Conservation (phyloP, 768 basidiomycete species). For the Rhodotorula kratochvilovae region DNA sequence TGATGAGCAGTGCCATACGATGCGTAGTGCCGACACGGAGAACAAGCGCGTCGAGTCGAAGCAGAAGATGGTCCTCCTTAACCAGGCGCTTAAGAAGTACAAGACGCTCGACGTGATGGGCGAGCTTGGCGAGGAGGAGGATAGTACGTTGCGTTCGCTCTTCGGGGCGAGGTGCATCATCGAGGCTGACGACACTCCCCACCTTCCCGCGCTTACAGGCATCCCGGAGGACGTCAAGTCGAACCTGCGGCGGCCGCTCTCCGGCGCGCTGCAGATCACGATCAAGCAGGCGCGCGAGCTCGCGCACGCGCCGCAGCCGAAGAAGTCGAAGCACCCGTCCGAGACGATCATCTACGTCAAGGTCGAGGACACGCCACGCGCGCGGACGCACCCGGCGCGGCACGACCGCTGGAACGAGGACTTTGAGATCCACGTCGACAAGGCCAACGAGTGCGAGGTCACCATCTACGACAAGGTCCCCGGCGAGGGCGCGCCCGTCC, state of each 20-base stretch:
- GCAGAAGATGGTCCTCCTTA: slow-evolving; percentile 88
- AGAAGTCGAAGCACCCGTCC: slow-evolving; percentile 43
- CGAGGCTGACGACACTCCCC: neutral
- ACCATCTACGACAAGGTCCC: slow-evolving; percentile 82
- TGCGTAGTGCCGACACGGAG: slow-evolving; percentile 63
- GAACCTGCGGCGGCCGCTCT: slow-evolving; percentile 89
- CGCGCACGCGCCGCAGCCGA: slow-evolving; percentile 78
- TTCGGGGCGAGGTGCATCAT: too few relatives aligned
- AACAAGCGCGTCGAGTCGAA: slow-evolving; percentile 91
- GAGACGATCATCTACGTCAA: slow-evolving; percentile 93
- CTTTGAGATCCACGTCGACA: slow-evolving; percentile 92
- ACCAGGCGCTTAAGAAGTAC: slow-evolving; percentile 88
- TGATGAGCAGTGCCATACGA: neutral
- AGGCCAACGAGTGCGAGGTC: slow-evolving; percentile 97
- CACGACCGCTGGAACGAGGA: slow-evolving; percentile 95
- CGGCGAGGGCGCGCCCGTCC: slow-evolving; percentile 69
- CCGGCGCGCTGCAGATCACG: slow-evolving; percentile 83
- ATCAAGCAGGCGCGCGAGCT: slow-evolving; percentile 87
- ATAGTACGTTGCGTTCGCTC: slow-evolving; percentile 54
- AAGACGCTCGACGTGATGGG: slow-evolving; percentile 92
- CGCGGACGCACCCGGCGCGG: slow-evolving; percentile 83
- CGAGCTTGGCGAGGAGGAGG: slow-evolving; percentile 62
- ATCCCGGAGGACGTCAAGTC: slow-evolving; percentile 83
- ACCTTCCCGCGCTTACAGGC: slow-evolving; percentile 43
- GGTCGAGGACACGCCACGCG: slow-evolving; percentile 89